These are phyloP conservation scores for Pilatotrama ljubarskyi DNA, from an alignment of 768 basidiomycete species.

Conservation along the genomic window DNA sequence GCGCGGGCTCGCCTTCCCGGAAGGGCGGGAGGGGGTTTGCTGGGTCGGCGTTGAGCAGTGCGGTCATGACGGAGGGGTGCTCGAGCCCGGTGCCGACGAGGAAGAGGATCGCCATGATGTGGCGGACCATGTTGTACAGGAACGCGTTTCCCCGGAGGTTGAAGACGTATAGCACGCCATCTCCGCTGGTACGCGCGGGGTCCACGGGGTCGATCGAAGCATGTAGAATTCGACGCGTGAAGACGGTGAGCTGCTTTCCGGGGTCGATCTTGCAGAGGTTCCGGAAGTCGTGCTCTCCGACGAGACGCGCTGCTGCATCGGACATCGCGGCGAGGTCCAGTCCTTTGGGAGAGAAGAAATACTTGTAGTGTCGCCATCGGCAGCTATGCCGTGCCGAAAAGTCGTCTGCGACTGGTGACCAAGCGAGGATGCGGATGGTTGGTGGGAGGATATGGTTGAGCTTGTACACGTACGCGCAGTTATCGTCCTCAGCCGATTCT, in stretches of 20 bases:
- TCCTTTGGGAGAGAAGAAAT: slow-evolving; percentile 77
- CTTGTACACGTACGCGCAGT: slow-evolving; percentile 74
- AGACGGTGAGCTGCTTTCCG: slow-evolving; percentile 84
- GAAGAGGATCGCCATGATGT: slow-evolving; percentile 91
- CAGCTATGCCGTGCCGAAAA: slow-evolving; percentile 94
- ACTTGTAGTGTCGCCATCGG: slow-evolving; percentile 91
- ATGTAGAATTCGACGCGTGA: slow-evolving; percentile 63
- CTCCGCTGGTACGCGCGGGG: slow-evolving; percentile 10
- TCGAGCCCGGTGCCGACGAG: slow-evolving; percentile 85
- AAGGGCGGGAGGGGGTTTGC: slow-evolving; percentile 40
- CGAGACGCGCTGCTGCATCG: slow-evolving; percentile 63
- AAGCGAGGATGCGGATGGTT: slow-evolving; percentile 88
- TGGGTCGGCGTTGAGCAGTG: slow-evolving; percentile 69
- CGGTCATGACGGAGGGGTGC: slow-evolving; percentile 61
- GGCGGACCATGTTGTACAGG: slow-evolving; percentile 93
- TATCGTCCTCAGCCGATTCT: slow-evolving; percentile 30
- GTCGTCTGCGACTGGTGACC: slow-evolving; percentile 78
- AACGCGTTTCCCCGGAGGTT: slow-evolving; percentile 89
- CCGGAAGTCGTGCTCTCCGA: slow-evolving; percentile 93
- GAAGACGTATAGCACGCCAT: slow-evolving; percentile 58
- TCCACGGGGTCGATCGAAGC: slow-evolving; percentile 60
- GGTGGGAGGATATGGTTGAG: slow-evolving; percentile 88
- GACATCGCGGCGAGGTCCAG: slow-evolving; percentile 79
- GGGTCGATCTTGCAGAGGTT: slow-evolving; percentile 95
- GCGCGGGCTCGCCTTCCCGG: slow-evolving; percentile 35